Base-by-base conservation (phyloP, 345 rosid species). In the Bruguiera gymnorhiza region DNA sequence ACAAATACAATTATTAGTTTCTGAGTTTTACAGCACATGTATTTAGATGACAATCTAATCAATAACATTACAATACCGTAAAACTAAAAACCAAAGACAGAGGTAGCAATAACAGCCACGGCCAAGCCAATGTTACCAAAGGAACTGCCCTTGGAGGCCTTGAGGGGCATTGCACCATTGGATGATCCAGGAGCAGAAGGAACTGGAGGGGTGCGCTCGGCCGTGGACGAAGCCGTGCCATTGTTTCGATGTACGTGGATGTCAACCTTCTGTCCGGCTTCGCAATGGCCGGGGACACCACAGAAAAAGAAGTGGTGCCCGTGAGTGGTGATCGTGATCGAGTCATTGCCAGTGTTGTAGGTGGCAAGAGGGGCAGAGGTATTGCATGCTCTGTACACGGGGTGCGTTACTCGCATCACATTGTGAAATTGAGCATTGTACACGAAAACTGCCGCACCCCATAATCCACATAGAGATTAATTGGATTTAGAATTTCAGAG, bases 261-360 rank as follows among this genome's bases (percentile, higher is more conserved):
- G 81, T 92, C 98, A 3, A 95, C 89, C 82, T 90, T 95, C 80
- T 92, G 99, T 4, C 99, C 97, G 5, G 88, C 81, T 46, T 79
- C 91, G 66, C 98, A 92, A 55, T 95, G 99, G 60, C 99, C 98
- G 0, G 96, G 97, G 62, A 87, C 93, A 3, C 97, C 97, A 37
- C 98, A 92, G 76, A 95, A 78, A 65, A 87, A 95, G 76, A n/a
- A 92, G 73, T 95, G 96, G 82, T 95, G 99, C 66, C 98, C 93
- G 11, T 76, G 83, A 32, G 79, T 79, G 56, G 84, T 85, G 68
- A 95, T 84, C 70, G 77, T 83, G 83, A 95, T 76, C 5, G 98
- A 84, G 82, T 95, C 99, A 32, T 90, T 95, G 21, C 96, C 99
- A 0, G 96, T 84, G 32, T 91, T 90, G 84, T 83, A 90, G 29